These are phyloP conservation scores for Bruguiera sexangula DNA, from an alignment of 345 rosid species.

Conservation along the genomic window DNA sequence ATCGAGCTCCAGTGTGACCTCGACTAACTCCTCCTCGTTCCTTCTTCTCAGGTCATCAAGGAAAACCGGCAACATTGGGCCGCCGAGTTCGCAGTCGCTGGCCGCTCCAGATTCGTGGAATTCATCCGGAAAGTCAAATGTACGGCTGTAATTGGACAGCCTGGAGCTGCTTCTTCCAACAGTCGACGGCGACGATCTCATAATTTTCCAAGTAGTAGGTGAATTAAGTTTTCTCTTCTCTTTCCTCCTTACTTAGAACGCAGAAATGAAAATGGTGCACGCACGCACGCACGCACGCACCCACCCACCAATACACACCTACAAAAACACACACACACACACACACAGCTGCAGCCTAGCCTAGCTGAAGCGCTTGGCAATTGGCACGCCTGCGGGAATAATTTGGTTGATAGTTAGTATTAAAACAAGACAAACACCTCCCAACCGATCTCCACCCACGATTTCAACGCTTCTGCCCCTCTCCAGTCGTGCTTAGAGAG, in stretches of 20 bases:
- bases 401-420: background rate
- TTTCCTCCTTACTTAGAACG: background rate
- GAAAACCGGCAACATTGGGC: constrained; percentile 82
- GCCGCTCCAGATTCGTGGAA: constrained; percentile 11
- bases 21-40: constrained; percentile 55
- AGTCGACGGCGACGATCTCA: constrained; percentile 40
- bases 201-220: background rate
- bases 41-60: constrained; percentile 53
- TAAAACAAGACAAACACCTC: constrained; percentile 55
- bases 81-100: constrained; percentile 43
- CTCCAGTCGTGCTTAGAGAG: constrained; percentile 22
- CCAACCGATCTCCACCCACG: constrained; percentile 55
- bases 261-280: background rate
- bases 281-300: background rate
- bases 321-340: background rate
- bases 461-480: constrained; percentile 55
- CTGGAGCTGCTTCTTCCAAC: constrained; percentile 45
- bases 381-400: background rate
- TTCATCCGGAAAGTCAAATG: constrained; percentile 51
- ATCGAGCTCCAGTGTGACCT: constrained; percentile 74
- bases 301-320: too few relatives aligned
- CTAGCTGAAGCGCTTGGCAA: background rate
- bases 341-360: background rate
- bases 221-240: background rate
- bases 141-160: constrained; percentile 46